These are phyloP conservation scores for Metschnikowia henanensis DNA, from an alignment of 805 yeast species.

Conservation along the genomic window DNA sequence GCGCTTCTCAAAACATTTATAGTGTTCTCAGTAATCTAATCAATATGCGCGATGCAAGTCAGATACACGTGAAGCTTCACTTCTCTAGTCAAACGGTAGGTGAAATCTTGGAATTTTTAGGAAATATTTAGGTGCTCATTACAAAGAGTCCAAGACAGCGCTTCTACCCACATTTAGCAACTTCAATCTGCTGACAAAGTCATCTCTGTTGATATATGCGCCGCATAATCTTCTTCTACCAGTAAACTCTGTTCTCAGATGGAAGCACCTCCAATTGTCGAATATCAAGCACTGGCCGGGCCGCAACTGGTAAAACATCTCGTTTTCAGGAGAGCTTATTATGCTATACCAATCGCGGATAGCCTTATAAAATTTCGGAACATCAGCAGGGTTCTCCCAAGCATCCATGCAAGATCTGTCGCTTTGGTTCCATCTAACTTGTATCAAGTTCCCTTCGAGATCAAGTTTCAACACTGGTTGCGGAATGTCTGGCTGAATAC, in stretches of 20 bases:
- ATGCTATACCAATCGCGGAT: slow-evolving; percentile 56
- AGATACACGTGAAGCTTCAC: too few relatives aligned
- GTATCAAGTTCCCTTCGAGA: slow-evolving; percentile 50
- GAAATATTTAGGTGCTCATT: too few relatives aligned
- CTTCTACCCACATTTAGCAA: slow-evolving; percentile 49
- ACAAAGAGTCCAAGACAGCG: slow-evolving; percentile 39
- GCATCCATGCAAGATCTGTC: slow-evolving; percentile 62
- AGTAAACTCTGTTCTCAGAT: slow-evolving; percentile 63
- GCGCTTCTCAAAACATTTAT: too few relatives aligned
- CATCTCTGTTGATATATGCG: slow-evolving; percentile 68
- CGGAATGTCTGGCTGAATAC: slow-evolving; percentile 56
- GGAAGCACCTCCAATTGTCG: slow-evolving; percentile 74
- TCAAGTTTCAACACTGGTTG: slow-evolving; percentile 61
- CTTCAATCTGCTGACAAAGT: slow-evolving; percentile 48
- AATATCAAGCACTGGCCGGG: slow-evolving; percentile 70
- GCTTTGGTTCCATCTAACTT: slow-evolving; percentile 70
- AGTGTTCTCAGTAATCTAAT: too few relatives aligned
- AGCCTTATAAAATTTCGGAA: slow-evolving; percentile 56
- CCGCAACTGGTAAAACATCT: slow-evolving; percentile 50
- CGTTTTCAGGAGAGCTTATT: slow-evolving; percentile 50
- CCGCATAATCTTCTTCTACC: slow-evolving; percentile 74
- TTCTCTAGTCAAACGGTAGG: too few relatives aligned
- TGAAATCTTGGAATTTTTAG: too few relatives aligned
- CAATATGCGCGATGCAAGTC: background rate
- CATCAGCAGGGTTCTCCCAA: slow-evolving; percentile 48